Base-by-base conservation (phyloP, 306 rosid genomes). In the Pachyrhizus erosus region DNA sequence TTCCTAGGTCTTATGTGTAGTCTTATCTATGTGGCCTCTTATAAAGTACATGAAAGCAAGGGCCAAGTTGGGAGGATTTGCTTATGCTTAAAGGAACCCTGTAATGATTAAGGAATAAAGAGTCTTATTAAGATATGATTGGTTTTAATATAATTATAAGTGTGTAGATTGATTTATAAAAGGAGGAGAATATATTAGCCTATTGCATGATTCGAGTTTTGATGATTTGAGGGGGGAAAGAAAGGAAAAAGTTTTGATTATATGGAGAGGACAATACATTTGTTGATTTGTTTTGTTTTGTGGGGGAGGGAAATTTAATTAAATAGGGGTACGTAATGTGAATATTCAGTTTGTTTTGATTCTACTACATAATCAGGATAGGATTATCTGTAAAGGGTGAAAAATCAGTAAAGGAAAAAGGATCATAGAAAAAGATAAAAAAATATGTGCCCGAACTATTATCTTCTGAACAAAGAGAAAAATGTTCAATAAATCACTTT, bases 401-500 rank as follows among this genome's bases (percentile, higher is more conserved):
- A 64, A 52, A 71, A 26, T 18, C 64, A 54, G 42, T 24, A 81
- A 71, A 77, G 57, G 62, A 68, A 76, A 57, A 77, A 61, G 64
- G 51, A 60, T 74, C 74, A 24, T 45, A 60, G n/a, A 52, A 80
- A 48, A 79, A 84, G 69, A 61, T 34, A 57, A 66, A 73, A 66
- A 73, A 65, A 82, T 2, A 73, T 52, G 70, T 65, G 3, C 29
- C 57, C 23, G 5, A 72, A 21, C 21, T 65, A 40, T 20, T 73
- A 20, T 79, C 68, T 61, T 80, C 70, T 18, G 75, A 75, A 71
- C 40, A 76, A 76, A 84, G 68, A 76, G 70, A 61, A 80, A 83
- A 71, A 66, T 80, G 31, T 76, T 79, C 80, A 75, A 70, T 21
- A 72, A 42, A 68, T 24, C 51, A 55, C 62, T 78, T 78, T 78